Percentiles rank a stretch among this genome's conserved stretches.
Conservation (phyloP, 768 basidiomycete species). For the Tricholoma bakamatsutake region DNA sequence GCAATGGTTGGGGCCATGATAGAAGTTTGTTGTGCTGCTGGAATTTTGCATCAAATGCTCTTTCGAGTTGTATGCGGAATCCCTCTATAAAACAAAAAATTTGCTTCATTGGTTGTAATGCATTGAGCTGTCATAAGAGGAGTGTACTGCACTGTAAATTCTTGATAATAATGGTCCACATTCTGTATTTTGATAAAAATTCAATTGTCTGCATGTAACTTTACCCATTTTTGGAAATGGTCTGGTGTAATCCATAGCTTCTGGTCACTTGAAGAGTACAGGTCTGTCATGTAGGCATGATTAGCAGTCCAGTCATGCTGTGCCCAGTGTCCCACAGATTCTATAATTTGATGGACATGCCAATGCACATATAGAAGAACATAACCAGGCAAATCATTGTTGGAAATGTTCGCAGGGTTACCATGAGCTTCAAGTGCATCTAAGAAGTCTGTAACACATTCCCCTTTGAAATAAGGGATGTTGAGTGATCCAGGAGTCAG, state of each 20-base stretch:
- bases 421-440: background rate
- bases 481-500: background rate
- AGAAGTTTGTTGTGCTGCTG: background rate
- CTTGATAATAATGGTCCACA: constrained; percentile 3
- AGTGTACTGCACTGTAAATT: background rate
- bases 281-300: background rate
- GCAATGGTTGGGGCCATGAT: background rate
- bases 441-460: constrained; percentile 4
- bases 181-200: background rate
- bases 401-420: background rate
- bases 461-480: constrained; percentile 3
- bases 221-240: background rate
- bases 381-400: background rate
- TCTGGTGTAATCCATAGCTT: background rate
- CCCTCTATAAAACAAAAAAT: constrained; percentile 2
- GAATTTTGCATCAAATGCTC: background rate
- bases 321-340: background rate
- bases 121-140: background rate
- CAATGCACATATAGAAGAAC: constrained; percentile 3
- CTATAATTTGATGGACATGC: background rate
- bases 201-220: background rate
- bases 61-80: background rate
- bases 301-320: constrained; percentile 1
- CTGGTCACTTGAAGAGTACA: constrained; percentile 6
- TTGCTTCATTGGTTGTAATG: background rate